Evolutionary conservation across 768 basidiomycete species (phyloP).

Genomic region (Suillus tomentosus): DNA sequence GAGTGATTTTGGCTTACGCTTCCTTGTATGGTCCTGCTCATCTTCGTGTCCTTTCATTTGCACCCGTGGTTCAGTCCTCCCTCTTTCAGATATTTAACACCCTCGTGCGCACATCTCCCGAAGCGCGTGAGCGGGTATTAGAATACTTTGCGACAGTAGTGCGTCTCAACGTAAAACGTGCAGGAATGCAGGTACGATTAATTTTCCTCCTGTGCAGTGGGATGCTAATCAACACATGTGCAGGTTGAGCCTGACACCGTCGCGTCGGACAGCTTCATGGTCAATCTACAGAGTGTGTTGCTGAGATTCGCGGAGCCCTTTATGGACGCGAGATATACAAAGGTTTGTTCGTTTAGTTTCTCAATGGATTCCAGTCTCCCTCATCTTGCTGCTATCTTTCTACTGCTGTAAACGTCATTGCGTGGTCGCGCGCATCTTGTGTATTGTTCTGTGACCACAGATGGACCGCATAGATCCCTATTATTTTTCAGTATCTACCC

Average conservation of each 20-base stretch:
- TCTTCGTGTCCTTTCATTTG: neutral
- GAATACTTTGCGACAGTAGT: slow-evolving; percentile 78
- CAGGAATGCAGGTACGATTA: slow-evolving; percentile 79
- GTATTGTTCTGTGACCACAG: slow-evolving; percentile 38
- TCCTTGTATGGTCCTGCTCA: neutral
- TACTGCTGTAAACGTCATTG: neutral
- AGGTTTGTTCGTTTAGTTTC: slow-evolving; percentile 47
- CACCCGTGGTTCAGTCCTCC: slow-evolving; percentile 42
- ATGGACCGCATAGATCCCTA: slow-evolving; percentile 89
- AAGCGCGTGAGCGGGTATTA: slow-evolving; percentile 79
- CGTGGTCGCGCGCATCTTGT: neutral
- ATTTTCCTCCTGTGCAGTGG: neutral
- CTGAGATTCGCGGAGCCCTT: slow-evolving; percentile 91
- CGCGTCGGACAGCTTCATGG: slow-evolving; percentile 89
- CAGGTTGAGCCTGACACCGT: slow-evolving; percentile 86
- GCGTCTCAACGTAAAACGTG: slow-evolving; percentile 77
- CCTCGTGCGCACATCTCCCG: slow-evolving; percentile 80
- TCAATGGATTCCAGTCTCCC: slow-evolving; percentile 10
- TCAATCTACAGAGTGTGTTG: slow-evolving; percentile 83
- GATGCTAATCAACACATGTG: neutral
- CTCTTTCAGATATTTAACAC: slow-evolving; percentile 89
- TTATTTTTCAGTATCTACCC: slow-evolving; percentile 71
- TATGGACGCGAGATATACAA: slow-evolving; percentile 88
- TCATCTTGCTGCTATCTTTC: neutral
- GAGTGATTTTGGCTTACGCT: slow-evolving; percentile 14